phyloP scores from a whole-genome alignment of 345 rosid species.

The Euclidium syriacum region DNA sequence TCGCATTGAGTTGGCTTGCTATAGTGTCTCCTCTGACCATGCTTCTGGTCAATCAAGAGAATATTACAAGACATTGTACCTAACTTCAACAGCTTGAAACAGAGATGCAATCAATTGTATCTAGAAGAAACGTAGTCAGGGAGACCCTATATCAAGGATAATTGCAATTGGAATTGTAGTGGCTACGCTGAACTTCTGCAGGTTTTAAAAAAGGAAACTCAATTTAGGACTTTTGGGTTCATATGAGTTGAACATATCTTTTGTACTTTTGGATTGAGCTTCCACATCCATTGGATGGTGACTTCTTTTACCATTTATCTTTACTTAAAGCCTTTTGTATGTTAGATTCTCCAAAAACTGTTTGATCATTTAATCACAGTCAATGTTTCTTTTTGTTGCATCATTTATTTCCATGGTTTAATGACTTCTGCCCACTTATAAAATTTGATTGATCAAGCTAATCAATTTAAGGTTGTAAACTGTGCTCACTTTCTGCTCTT shows the following conservation, averaged over 20 bases:
- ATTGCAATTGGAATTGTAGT: too few relatives aligned
- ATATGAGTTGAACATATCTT: not conserved
- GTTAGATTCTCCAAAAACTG: not conserved
- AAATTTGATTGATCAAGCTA: not conserved
- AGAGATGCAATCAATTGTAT: too few relatives aligned
- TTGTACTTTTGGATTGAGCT: not conserved
- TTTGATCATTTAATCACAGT: not conserved
- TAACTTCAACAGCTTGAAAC: too few relatives aligned
- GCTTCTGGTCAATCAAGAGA: too few relatives aligned
- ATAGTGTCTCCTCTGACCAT: too few relatives aligned
- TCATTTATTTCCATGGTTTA: not conserved
- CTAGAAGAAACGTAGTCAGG: too few relatives aligned
- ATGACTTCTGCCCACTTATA: not conserved
- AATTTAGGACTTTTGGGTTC: too few relatives aligned
- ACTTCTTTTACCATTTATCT: not conserved
- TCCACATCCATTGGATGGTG: not conserved
- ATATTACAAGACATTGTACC: too few relatives aligned
- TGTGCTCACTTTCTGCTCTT: not conserved
- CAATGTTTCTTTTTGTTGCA: conserved; percentile 8
- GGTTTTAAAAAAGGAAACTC: too few relatives aligned
- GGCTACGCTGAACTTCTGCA: too few relatives aligned
- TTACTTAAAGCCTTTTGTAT: not conserved
- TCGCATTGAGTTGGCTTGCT: too few relatives aligned
- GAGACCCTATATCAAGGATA: too few relatives aligned
- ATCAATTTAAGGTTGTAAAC: conserved; percentile 3